These are phyloP conservation scores for Hypoxylon sp. DNA, from an alignment of 2,329 filamentous ascomycete species.

Conservation along the genomic window DNA sequence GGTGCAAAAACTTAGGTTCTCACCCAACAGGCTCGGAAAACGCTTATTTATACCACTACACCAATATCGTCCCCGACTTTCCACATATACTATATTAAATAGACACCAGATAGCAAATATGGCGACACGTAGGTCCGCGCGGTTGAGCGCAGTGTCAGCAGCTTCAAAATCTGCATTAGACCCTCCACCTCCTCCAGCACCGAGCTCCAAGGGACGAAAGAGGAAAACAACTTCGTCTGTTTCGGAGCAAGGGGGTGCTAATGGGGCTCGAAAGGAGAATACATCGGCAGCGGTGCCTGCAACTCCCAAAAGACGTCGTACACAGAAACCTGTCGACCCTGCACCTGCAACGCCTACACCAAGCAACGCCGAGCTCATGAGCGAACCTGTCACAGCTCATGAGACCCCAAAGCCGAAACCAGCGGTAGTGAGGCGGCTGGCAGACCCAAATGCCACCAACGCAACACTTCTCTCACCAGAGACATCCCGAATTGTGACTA, in stretches of 20 bases:
- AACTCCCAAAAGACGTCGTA: constrained; percentile 52
- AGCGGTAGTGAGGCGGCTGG: constrained; percentile 67
- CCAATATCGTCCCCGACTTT: not conserved
- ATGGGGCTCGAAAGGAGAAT: constrained; percentile 23
- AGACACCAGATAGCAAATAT: constrained; percentile 46
- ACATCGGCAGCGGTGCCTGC: constrained; percentile 47
- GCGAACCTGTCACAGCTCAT: constrained; percentile 49
- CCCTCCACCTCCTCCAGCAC: constrained; percentile 44
- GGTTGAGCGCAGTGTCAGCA: constrained; percentile 50
- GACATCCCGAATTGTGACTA: constrained; percentile 73
- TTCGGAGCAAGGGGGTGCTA: constrained; percentile 15
- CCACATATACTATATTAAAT: not conserved
- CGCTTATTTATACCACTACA: constrained; percentile 11
- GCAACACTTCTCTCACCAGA: constrained; percentile 80
- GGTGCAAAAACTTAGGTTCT: constrained; percentile 1
- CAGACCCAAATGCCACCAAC: constrained; percentile 75
- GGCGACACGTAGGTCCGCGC: constrained; percentile 53
- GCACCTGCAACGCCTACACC: constrained; percentile 65
- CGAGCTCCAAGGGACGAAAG: constrained; percentile 57
- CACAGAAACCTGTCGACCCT: constrained; percentile 48
- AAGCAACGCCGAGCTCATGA: constrained; percentile 60
- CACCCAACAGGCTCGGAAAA: not conserved
- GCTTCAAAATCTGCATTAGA: constrained; percentile 35
- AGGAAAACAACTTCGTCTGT: constrained; percentile 46
- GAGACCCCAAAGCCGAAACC: constrained; percentile 58